Conservation (phyloP, 2,329 filamentous ascomycete genomes). For the Alternaria alternata region DNA sequence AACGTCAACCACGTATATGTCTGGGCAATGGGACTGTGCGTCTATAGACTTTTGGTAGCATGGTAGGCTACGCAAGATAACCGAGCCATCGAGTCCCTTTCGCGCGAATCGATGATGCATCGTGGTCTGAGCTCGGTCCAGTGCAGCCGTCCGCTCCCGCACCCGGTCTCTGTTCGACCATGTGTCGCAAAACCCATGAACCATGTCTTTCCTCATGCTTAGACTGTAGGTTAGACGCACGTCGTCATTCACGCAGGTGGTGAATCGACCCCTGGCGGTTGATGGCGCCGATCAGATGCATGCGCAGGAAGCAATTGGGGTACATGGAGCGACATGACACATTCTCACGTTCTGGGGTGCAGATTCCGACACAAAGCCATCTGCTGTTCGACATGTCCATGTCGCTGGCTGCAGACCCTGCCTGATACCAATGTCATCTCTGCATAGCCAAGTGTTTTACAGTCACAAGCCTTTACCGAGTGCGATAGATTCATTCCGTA, state of each 20-base stretch:
- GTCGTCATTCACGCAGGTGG: not conserved
- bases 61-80: not conserved
- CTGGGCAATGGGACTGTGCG: not conserved
- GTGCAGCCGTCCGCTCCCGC: conserved; percentile 15
- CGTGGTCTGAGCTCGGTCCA: conserved; percentile 13
- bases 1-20: not conserved
- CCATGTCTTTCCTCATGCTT: conserved; percentile 17
- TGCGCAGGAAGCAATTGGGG: conserved; percentile 7
- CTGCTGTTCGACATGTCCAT: not conserved
- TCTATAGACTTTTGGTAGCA: not conserved
- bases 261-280: conserved; percentile 7
- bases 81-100: conserved; percentile 3
- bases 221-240: not conserved
- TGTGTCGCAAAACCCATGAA: conserved; percentile 28
- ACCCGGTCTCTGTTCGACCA: conserved; percentile 23
- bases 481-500: not conserved
- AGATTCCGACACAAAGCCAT: conserved; percentile 19
- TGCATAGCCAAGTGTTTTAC: not conserved
- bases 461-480: not conserved
- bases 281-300: conserved; percentile 10
- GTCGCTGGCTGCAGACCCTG: conserved; percentile 6
- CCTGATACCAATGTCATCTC: not conserved
- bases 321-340: not conserved
- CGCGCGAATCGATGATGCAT: conserved; percentile 15
- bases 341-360: conserved; percentile 19